Evolutionary conservation across 2,329 filamentous ascomycete genomes (phyloP).

Genomic region (Parastagonospora avenae): DNA sequence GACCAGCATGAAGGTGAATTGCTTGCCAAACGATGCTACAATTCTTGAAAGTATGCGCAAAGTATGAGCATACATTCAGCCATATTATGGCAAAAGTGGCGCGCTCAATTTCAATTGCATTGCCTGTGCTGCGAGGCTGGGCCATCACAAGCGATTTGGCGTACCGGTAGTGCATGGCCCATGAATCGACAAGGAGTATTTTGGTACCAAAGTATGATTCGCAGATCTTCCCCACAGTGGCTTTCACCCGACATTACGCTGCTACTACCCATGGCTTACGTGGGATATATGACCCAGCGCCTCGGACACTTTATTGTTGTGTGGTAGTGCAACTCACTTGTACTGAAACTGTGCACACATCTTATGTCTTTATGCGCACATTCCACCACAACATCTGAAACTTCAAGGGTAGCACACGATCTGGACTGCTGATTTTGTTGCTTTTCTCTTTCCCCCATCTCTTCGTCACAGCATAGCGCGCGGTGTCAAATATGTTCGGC

Average conservation of each 20-base stretch:
- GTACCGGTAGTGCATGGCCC: neutral
- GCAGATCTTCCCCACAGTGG: conserved; percentile 4
- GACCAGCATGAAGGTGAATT: too few relatives aligned
- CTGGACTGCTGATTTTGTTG: too few relatives aligned
- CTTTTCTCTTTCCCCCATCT: too few relatives aligned
- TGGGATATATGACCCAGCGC: conserved; percentile 10
- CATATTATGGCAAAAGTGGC: neutral
- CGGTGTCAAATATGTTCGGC: too few relatives aligned
- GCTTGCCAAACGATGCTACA: too few relatives aligned
- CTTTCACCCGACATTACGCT: conserved; percentile 2
- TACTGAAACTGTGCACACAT: neutral
- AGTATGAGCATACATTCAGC: too few relatives aligned
- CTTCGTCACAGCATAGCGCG: too few relatives aligned
- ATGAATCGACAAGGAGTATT: neutral
- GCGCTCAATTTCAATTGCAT: neutral
- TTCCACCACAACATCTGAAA: neutral
- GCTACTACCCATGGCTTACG: neutral
- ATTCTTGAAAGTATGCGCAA: too few relatives aligned
- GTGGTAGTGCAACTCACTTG: neutral
- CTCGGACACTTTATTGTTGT: conserved; percentile 7
- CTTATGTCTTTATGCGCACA: neutral
- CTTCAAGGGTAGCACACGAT: too few relatives aligned
- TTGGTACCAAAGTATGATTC: conserved; percentile 6
- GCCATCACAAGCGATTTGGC: neutral
- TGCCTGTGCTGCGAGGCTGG: neutral